phyloP scores from a whole-genome alignment of 768 basidiomycete species.

The Boletus insuetus region DNA sequence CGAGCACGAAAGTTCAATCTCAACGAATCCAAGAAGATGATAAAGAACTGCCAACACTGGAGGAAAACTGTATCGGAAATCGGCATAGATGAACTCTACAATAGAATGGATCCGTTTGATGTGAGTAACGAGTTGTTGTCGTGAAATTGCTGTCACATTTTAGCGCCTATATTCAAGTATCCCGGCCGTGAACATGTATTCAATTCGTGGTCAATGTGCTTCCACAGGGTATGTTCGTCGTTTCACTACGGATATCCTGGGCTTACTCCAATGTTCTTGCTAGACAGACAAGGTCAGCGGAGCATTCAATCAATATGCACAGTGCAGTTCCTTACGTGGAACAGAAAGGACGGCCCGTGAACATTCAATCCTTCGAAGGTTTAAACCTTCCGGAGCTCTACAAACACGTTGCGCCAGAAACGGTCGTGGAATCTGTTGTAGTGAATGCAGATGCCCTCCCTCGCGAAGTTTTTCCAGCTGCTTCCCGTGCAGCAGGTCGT shows the following conservation, averaged over 20 bases:
- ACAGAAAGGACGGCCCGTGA: slow-evolving; percentile 69
- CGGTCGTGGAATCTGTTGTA: slow-evolving; percentile 60
- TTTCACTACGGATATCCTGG: background rate
- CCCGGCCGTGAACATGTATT: slow-evolving; percentile 68
- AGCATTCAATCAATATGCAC: background rate
- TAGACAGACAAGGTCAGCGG: slow-evolving; percentile 65
- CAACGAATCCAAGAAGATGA: slow-evolving; percentile 59
- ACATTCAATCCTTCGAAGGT: slow-evolving; percentile 61
- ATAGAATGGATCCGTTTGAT: slow-evolving; percentile 64
- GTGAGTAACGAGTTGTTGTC: slow-evolving; percentile 38
- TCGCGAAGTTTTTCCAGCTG: slow-evolving; percentile 66
- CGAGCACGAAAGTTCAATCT: slow-evolving; percentile 67
- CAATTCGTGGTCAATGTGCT: slow-evolving; percentile 76
- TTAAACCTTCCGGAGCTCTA: slow-evolving; percentile 59
- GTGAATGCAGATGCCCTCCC: slow-evolving; percentile 64
- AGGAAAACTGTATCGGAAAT: slow-evolving; percentile 58
- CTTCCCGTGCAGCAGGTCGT: slow-evolving; percentile 52
- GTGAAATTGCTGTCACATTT: background rate
- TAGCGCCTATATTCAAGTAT: slow-evolving; percentile 42
- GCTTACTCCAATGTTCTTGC: background rate
- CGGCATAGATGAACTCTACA: slow-evolving; percentile 65
- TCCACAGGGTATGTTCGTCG: slow-evolving; percentile 57
- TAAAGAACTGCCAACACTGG: slow-evolving; percentile 67
- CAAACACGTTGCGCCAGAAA: slow-evolving; percentile 54
- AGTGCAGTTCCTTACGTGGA: background rate